Base-by-base conservation (phyloP, 2,329 filamentous ascomycete genomes). In the Colletotrichum sp. region DNA sequence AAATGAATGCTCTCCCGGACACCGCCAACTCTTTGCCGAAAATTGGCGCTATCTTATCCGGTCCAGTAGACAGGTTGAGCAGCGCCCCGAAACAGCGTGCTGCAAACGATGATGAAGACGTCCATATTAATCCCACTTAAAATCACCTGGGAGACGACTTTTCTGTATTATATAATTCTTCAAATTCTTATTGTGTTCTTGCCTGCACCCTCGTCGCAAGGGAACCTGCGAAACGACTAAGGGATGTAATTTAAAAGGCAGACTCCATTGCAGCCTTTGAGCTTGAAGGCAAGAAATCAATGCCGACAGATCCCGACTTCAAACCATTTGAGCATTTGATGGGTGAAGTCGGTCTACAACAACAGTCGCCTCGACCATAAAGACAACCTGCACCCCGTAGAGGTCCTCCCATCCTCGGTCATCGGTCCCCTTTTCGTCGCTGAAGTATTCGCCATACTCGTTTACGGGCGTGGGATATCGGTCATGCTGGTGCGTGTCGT, bases 1-100 rank as follows among this genome's bases (percentile, higher is more conserved):
- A 0, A 18, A n/a, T 2, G 16, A 43, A 43, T 10, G 0, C 8
- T 43, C 8, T 6, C 38, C 38, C 8, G 1, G 4, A 0, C 8
- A n/a, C 5, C 38, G 2, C 5, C 38, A n/a, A 3, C 16, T 6
- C 18, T n/a, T 3, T n/a, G 16, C 18, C 38, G 2, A 6, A 18
- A 38, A 18, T 2, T 38, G 7, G 36, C 36, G 4, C 36, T 1
- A 9, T 9, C 2, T 38, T 0, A 2, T 43, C 16, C 8, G 36
- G 8, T 6, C 8, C 38, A n/a, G 38, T n/a, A 18, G 1, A 43
- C 5, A 43, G 3, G 38, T n/a, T 43, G 38, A 6, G 18, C 38
- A 43, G 38, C 36, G 18, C 9, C 9, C 38, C 18, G 38, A 43
- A 18, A n/a, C 16, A n/a, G 16, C 9, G 0, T 2, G 6, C 9